A percentile compares a stretch with the other conserved stretches of the same genome.
phyloP scores from a whole-genome alignment of 495 filamentous ascomycete species.

The Emericellopsis terricola region DNA sequence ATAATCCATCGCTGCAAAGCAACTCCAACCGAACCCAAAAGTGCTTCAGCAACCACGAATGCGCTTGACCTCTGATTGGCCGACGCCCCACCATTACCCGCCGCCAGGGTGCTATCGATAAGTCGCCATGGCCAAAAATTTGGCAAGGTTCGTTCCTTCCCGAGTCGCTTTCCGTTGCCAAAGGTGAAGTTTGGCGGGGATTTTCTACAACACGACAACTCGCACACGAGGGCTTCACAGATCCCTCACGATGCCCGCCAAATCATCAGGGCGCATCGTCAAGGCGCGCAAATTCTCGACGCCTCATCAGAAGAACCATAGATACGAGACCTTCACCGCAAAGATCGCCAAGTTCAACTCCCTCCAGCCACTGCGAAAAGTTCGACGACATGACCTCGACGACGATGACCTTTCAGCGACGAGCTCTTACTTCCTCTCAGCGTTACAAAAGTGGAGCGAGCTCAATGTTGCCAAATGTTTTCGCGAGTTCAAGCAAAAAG shows the following conservation, averaged over 20 bases:
- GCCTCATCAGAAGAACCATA: constrained; percentile 57
- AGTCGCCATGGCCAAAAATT: no score
- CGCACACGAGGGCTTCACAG: no score
- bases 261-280: constrained; percentile 42
- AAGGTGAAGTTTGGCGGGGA: no score
- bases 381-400: constrained; percentile 66
- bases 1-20: no score
- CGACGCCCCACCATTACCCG: no score
- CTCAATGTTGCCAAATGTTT: constrained; percentile 75
- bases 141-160: no score
- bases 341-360: constrained; percentile 80
- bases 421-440: constrained; percentile 64
- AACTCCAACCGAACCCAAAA: no score
- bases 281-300: constrained; percentile 52
- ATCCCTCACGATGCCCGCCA: constrained; percentile 29
- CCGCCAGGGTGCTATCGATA: no score
- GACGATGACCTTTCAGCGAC: constrained; percentile 48
- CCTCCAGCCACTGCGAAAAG: constrained; percentile 76
- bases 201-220: no score
- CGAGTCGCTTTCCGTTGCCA: no score
- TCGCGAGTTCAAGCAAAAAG: constrained; percentile 50
- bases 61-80: no score
- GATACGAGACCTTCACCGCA: constrained; percentile 81
- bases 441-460: constrained; percentile 75
- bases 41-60: no score